phyloP scores from a whole-genome alignment of 345 rosid species.

The Iberis pinnata region DNA sequence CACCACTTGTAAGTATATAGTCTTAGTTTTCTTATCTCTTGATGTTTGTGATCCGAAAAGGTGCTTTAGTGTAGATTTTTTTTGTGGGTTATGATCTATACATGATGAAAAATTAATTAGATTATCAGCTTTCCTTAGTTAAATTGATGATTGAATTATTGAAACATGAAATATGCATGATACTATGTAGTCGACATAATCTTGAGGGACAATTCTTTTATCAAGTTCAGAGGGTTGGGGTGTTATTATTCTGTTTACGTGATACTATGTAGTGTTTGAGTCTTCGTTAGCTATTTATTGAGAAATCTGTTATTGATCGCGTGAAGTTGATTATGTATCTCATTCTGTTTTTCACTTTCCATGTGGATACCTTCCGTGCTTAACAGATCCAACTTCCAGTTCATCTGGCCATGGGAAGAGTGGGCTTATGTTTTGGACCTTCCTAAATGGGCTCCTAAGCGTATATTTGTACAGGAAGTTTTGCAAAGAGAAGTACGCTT shows the following conservation, averaged over 20 bases:
- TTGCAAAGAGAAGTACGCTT: conserved; percentile 95
- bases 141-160: conserved; percentile 1
- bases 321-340: conserved; percentile 2
- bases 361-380: conserved; percentile 16
- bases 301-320: conserved; percentile 5
- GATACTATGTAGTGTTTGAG: neutral
- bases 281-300: conserved; percentile 4
- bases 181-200: neutral
- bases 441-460: conserved; percentile 98
- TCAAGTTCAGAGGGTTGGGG: neutral
- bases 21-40: conserved; percentile 1
- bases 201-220: too few species aligned
- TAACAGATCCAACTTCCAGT: conserved; percentile 90
- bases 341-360: neutral
- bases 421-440: conserved; percentile 95
- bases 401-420: conserved; percentile 99
- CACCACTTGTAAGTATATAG: conserved; percentile 78
- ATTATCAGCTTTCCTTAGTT: neutral
- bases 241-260: too few species aligned
- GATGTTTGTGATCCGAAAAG: neutral
- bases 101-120: neutral
- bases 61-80: neutral
- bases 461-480: conserved; percentile 94
- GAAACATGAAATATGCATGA: conserved; percentile 3
- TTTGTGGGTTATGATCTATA: conserved; percentile 4